Percentiles rank a stretch among this genome's conserved stretches.
phyloP scores from a whole-genome alignment of 345 rosid species.

The Brassica cretica region DNA sequence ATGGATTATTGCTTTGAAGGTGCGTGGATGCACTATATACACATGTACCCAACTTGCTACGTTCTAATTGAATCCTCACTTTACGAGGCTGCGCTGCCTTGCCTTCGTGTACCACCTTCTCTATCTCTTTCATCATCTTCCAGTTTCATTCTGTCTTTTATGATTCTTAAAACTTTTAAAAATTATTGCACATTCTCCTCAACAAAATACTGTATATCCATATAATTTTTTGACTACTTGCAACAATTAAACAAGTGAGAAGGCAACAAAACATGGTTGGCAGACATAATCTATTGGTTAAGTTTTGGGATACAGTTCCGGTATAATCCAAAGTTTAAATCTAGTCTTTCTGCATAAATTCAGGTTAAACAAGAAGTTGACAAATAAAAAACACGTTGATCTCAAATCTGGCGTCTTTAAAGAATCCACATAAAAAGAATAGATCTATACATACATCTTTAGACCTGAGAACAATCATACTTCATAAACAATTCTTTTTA shows the following conservation, averaged over 20 bases:
- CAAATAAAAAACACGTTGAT: background rate
- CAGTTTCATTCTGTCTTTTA: background rate
- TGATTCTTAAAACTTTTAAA: background rate
- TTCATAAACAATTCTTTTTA: background rate
- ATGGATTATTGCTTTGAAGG: background rate
- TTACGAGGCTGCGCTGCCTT: conserved; percentile 27
- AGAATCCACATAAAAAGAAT: background rate
- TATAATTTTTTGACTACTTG: background rate
- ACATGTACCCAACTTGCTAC: conserved; percentile 12
- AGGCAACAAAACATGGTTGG: background rate
- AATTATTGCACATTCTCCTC: background rate
- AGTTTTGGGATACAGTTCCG: background rate
- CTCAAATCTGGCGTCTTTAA: conserved; percentile 3
- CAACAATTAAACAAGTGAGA: background rate
- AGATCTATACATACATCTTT: conserved; percentile 11
- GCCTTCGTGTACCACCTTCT: background rate
- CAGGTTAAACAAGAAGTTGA: conserved; percentile 12
- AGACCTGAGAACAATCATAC: conserved; percentile 1
- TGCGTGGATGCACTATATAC: background rate
- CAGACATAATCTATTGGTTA: background rate
- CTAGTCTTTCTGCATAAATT: background rate
- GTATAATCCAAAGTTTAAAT: background rate
- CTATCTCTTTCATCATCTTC: background rate
- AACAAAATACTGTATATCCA: background rate
- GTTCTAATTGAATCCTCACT: conserved; percentile 9